Evolutionary conservation across 2,329 filamentous ascomycete species (phyloP), one percentile per base, ranked within the genome.

Genomic region (Cercospora zeae-maydis): DNA sequence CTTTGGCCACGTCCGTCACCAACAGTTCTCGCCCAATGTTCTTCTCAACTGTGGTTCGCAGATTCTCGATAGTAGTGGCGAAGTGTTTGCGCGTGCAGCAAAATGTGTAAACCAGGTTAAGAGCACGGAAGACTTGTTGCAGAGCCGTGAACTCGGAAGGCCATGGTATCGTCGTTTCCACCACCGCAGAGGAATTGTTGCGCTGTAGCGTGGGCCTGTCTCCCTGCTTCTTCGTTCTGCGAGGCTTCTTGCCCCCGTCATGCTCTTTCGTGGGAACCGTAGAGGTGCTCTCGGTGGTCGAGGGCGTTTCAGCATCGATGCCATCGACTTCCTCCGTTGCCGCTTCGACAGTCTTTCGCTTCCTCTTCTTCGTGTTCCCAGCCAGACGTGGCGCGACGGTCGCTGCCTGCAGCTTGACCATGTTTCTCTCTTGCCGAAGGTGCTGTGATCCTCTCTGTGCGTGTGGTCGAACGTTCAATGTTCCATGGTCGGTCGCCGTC

Each of bases 61-160:
- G 90, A 5, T 89, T 96, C 14, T 95, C 90, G 68, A 97, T 92
- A 0, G 93, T 97, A 0, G 95, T 98, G 0, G 91, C 88, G 30
- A 98, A 83, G 71, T 98, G 91, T 74, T 96, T 97, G 51, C 95
- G 87, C 1, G 93, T 93, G 74, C 88, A 95, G 78, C 92, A 96
- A 74, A 99, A 98, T 0, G 95, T 98, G 71, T 92, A 96, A 0
- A 98, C 92, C 1, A 98, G 79, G 70, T 96, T 99, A 63, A 99
- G 79, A 1, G 95, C 93, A 64, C 87, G 85, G 74, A 98, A 90
- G 0, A 88, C 90, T 74, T 88, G 87, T 27, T 89, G 86, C 8
- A 98, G 82, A 45, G 82, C 80, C 61, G 86, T 88, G 75, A 98
- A 91, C 51, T 84, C 81, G 1, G 85, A 82, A 0, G 93, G 92